These are phyloP conservation scores for Volvox reticuliferus DNA, from an alignment of 139 green algal species.

Conservation along the genomic window DNA sequence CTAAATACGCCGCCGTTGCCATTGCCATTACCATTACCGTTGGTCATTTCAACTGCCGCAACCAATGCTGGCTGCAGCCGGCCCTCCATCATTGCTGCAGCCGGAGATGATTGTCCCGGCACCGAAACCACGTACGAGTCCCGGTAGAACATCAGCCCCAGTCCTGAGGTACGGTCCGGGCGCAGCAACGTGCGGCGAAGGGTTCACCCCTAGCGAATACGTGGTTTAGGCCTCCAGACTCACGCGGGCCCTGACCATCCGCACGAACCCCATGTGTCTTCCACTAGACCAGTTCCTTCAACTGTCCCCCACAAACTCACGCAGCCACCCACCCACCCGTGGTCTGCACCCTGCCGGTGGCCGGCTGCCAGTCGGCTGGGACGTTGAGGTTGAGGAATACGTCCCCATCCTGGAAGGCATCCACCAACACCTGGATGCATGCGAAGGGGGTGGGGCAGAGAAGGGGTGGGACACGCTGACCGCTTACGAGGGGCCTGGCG, in stretches of 20 bases:
- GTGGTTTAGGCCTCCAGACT: too few relatives aligned
- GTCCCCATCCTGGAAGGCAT: conserved; percentile 31
- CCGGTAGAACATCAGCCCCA: conserved; percentile 43
- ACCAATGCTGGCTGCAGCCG: not conserved
- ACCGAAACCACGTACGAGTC: conserved; percentile 43
- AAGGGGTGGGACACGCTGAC: too few relatives aligned
- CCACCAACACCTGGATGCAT: conserved; percentile 20
- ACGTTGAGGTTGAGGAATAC: conserved; percentile 47
- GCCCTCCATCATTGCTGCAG: too few relatives aligned
- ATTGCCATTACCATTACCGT: not conserved
- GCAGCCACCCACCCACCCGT: conserved; percentile 1
- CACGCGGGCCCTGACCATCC: too few relatives aligned
- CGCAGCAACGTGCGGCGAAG: too few relatives aligned
- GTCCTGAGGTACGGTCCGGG: not conserved
- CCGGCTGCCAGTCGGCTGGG: conserved; percentile 4
- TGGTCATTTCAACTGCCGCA: not conserved
- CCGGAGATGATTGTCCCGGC: not conserved
- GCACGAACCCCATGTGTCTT: too few relatives aligned
- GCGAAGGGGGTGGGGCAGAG: not conserved
- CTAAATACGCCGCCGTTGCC: not conserved
- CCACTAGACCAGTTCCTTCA: too few relatives aligned
- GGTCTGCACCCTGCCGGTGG: not conserved
- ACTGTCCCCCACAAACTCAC: too few relatives aligned
- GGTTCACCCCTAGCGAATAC: too few relatives aligned
- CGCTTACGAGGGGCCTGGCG: too few relatives aligned